Conservation (phyloP, 805 yeast genomes). For the Ogataea naganishii region DNA sequence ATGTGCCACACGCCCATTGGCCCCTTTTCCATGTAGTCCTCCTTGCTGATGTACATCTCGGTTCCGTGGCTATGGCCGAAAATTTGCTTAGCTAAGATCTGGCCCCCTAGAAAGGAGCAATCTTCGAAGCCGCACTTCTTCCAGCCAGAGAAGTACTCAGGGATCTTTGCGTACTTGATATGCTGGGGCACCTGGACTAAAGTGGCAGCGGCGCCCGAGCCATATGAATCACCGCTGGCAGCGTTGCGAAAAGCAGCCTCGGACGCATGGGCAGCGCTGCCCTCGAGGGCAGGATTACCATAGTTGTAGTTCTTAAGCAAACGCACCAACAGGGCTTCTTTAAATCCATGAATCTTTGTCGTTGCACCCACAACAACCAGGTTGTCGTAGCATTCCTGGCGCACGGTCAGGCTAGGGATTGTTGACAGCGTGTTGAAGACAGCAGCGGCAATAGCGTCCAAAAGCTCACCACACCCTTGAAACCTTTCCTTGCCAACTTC, state of each 20-base stretch:
- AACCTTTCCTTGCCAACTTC: slow-evolving; percentile 86
- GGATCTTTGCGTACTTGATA: slow-evolving; percentile 58
- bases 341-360: slow-evolving; percentile 63
- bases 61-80: slow-evolving; percentile 57
- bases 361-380: slow-evolving; percentile 76
- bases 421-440: slow-evolving; percentile 44
- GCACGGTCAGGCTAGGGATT: slow-evolving; percentile 53
- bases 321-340: slow-evolving; percentile 54
- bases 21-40: slow-evolving; percentile 68
- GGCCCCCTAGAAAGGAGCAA: slow-evolving; percentile 75
- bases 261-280: too few species aligned
- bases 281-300: slow-evolving; percentile 31
- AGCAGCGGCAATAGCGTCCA: slow-evolving; percentile 43
- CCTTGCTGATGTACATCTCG: slow-evolving; percentile 60
- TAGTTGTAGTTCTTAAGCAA: slow-evolving; percentile 28
- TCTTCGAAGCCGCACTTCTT: slow-evolving; percentile 73
- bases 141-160: slow-evolving; percentile 96
- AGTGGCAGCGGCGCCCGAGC: slow-evolving; percentile 15
- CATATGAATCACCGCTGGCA: slow-evolving; percentile 3
- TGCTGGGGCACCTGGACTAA: slow-evolving; percentile 70
- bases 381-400: slow-evolving; percentile 82
- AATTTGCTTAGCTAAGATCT: slow-evolving; percentile 79
- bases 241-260: slow-evolving; percentile 22
- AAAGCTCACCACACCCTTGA: slow-evolving; percentile 60
- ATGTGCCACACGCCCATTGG: slow-evolving; percentile 70